Evolutionary conservation across 2,329 filamentous ascomycete genomes (phyloP).

Genomic region (Microcyclospora tardicrescens): DNA sequence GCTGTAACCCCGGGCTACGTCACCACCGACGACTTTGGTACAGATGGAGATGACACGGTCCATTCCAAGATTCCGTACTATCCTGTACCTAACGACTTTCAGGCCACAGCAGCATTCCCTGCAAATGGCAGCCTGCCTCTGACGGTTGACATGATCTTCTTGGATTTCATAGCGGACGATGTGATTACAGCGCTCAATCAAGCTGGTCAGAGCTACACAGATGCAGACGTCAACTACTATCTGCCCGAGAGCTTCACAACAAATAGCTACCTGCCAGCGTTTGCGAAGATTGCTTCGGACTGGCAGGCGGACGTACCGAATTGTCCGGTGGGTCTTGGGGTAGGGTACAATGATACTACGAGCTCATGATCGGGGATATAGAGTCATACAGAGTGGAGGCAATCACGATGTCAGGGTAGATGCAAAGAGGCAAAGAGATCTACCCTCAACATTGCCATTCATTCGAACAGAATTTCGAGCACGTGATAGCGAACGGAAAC

Average conservation of each 20-base stretch:
- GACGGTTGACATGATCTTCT: slow-evolving; percentile 41
- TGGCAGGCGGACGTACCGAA: slow-evolving; percentile 29
- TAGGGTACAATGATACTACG: slow-evolving; percentile 7
- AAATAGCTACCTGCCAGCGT: slow-evolving; percentile 29
- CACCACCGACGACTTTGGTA: slow-evolving; percentile 45
- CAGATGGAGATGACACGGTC: slow-evolving; percentile 43
- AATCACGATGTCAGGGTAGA: no score
- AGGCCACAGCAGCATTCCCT: slow-evolving; percentile 38
- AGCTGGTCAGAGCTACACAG: slow-evolving; percentile 22
- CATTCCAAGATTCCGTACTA: slow-evolving; percentile 38
- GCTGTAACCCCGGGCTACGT: slow-evolving; percentile 37
- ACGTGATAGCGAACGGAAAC: no score
- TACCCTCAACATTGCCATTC: no score
- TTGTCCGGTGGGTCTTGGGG: slow-evolving; percentile 24
- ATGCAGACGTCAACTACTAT: slow-evolving; percentile 24
- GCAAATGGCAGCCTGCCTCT: slow-evolving; percentile 29
- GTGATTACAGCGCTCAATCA: slow-evolving; percentile 25
- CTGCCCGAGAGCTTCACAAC: slow-evolving; percentile 29
- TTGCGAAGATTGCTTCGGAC: slow-evolving; percentile 23
- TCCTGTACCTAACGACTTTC: slow-evolving; percentile 38
- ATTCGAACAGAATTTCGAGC: no score
- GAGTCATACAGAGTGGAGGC: no score
- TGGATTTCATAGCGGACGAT: slow-evolving; percentile 35
- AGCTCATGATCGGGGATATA: slow-evolving; percentile 1
- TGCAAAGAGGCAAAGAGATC: no score